phyloP scores from a whole-genome alignment of 2,329 filamentous ascomycete species.

The Phyllosticta paracitricarpa region DNA sequence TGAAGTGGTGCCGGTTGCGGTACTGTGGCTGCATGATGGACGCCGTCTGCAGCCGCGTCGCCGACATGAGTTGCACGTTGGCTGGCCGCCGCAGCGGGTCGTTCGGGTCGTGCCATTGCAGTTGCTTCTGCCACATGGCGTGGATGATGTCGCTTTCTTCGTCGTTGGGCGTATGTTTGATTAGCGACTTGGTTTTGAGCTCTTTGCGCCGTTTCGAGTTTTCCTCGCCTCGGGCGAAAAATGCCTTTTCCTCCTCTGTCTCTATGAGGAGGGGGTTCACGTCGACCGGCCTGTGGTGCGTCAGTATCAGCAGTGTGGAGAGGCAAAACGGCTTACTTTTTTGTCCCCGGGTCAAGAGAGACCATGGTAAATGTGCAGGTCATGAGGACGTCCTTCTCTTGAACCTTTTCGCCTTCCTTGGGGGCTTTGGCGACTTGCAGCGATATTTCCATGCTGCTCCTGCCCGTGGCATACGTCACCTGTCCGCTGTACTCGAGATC shows the following conservation, averaged over 20 bases:
- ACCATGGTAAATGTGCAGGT: conserved; percentile 74
- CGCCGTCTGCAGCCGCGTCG: conserved; percentile 53
- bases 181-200: conserved; percentile 48
- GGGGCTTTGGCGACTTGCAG: conserved; percentile 62
- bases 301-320: conserved; percentile 2
- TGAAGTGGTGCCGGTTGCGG: conserved; percentile 61
- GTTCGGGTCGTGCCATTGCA: conserved; percentile 53
- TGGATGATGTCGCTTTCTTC: conserved; percentile 64
- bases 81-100: conserved; percentile 43
- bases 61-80: conserved; percentile 53
- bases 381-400: conserved; percentile 54
- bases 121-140: conserved; percentile 60
- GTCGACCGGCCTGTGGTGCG: conserved; percentile 42
- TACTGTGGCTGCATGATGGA: conserved; percentile 69
- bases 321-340: conserved; percentile 35
- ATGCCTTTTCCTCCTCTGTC: conserved; percentile 53
- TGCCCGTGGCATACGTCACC: conserved; percentile 61
- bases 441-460: conserved; percentile 65
- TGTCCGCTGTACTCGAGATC: conserved; percentile 63
- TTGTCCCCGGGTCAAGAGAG: conserved; percentile 57
- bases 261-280: conserved; percentile 53
- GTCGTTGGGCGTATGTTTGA: conserved; percentile 58
- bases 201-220: conserved; percentile 60
- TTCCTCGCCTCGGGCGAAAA: conserved; percentile 54
- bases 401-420: conserved; percentile 44